A percentile compares a stretch with the other conserved stretches of the same genome.
Conservation (phyloP, 257 asterid species). For the Rubia yunnanensis region DNA sequence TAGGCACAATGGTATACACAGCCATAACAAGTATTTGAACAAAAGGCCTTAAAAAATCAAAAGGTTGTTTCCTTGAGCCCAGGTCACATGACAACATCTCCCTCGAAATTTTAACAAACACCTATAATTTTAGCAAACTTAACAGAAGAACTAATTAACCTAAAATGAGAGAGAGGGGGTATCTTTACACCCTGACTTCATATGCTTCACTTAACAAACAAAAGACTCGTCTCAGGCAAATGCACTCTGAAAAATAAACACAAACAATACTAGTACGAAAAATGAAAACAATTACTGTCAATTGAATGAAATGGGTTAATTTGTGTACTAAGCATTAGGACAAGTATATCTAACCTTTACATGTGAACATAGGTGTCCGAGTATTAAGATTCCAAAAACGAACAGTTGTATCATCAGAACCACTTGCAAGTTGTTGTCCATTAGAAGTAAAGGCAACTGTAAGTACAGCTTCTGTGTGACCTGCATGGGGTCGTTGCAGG, state of each 20-base stretch:
- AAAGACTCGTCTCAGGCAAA: neutral
- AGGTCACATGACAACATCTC: too few relatives aligned
- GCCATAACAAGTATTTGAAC: neutral
- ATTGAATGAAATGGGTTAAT: neutral
- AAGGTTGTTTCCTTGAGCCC: too few relatives aligned
- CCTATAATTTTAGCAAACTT: neutral
- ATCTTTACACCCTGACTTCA: conserved; percentile 6
- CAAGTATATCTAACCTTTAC: conserved; percentile 52
- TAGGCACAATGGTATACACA: neutral
- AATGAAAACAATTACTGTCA: neutral
- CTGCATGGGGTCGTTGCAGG: conserved; percentile 28
- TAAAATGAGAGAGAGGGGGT: neutral
- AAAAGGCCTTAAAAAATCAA: too few relatives aligned
- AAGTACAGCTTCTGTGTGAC: conserved; percentile 91
- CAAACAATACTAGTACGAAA: neutral
- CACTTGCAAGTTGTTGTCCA: conserved; percentile 88
- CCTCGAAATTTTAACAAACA: too few relatives aligned
- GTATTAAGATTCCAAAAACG: conserved; percentile 93
- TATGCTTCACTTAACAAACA: neutral
- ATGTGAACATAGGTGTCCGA: conserved; percentile 84
- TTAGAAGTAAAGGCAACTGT: conserved; percentile 95
- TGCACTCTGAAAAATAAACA: neutral
- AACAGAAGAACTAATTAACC: neutral
- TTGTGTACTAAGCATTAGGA: neutral
- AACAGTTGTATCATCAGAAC: conserved; percentile 95